phyloP scores from a whole-genome alignment of 805 yeast species.

The Candida pseudoglaebosa region DNA sequence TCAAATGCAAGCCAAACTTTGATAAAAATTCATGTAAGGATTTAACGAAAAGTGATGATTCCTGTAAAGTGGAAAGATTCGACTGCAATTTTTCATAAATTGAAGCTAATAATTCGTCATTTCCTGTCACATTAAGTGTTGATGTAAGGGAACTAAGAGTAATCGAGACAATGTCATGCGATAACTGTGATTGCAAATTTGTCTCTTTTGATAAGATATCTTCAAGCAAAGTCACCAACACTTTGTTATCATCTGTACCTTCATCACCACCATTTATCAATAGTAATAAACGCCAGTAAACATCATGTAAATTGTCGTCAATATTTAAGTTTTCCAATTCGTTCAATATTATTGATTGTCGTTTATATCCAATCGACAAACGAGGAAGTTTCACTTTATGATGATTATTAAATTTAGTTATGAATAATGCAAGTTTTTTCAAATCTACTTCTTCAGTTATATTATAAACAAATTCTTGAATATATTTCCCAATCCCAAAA shows the following conservation, averaged over 20 bases:
- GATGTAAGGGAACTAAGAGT: constrained; percentile 30
- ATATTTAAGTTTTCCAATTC: constrained; percentile 9
- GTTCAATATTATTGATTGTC: constrained; percentile 14
- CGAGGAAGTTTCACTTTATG: background rate
- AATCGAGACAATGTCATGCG: constrained; percentile 41
- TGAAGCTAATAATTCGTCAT: background rate
- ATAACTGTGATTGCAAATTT: constrained; percentile 7
- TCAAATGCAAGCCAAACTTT: constrained; percentile 2
- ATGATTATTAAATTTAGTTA: constrained; percentile 10
- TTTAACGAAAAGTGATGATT: constrained; percentile 35
- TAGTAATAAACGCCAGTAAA: constrained; percentile 51
- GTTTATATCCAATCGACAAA: constrained; percentile 14
- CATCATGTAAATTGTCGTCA: constrained; percentile 23
- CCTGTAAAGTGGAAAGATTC: constrained; percentile 18
- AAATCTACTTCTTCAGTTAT: constrained; percentile 14
- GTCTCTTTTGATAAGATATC: constrained; percentile 7
- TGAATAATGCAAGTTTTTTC: constrained; percentile 27
- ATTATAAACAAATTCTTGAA: constrained; percentile 46
- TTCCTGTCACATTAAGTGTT: constrained; percentile 14
- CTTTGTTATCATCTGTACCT: constrained; percentile 16
- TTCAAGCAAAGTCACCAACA: constrained; percentile 14
- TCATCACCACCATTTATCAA: constrained; percentile 33
- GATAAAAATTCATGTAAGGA: constrained; percentile 28
- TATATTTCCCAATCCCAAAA: constrained; percentile 38
- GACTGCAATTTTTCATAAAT: constrained; percentile 2